Base-by-base conservation (phyloP, 768 basidiomycete species). In the Dioszegia hungarica region DNA sequence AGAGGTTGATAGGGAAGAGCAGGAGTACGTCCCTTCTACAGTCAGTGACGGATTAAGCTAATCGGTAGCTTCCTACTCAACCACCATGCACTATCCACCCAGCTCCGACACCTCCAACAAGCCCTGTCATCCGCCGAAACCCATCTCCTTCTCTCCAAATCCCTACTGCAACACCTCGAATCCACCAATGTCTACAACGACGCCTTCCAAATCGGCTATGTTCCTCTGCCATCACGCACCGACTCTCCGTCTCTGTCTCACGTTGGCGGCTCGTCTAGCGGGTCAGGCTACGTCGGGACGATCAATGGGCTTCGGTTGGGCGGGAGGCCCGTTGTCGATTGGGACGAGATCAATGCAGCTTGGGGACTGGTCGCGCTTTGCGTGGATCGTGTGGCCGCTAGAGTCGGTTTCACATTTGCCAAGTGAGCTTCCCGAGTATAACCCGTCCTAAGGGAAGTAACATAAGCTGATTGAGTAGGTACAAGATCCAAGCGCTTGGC, bases 331-430 rank as follows among this genome's bases (percentile, higher is more conserved):
- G 60, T 90, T 85, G 93, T 98, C 28, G 95, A 98, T 72, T 99
- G 93, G 93, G 84, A 90, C 2, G 95, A 99, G 77, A 92, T 98
- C 74, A 98, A 98, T 70, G 95, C 95, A 11, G 95, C 95, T 17
- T 95, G 94, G 92, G 95, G 95, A 1, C 87, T 95, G 72, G 90
- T 93, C 0, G 79, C 94, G n/a, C 81, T 98, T 17, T 80, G 98
- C 54, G 78, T 97, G 33, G 89, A 94, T 69, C 90, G 90, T 6
- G 84, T 99, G 46, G 90, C 90, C 11, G 82, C 87, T 54, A 99
- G 97, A 77, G 83, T 95, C 14, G 91, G 90, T 60, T 90, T 85
- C 68, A 84, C 83, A 3, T 97, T 95, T 65, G 85, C 87, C 68
- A 84, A 84, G 92, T 92, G 76, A 63, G 84, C 66, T 24, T 11